phyloP scores from a whole-genome alignment of 2,329 filamentous ascomycete genomes.

The Nemania sp. region DNA sequence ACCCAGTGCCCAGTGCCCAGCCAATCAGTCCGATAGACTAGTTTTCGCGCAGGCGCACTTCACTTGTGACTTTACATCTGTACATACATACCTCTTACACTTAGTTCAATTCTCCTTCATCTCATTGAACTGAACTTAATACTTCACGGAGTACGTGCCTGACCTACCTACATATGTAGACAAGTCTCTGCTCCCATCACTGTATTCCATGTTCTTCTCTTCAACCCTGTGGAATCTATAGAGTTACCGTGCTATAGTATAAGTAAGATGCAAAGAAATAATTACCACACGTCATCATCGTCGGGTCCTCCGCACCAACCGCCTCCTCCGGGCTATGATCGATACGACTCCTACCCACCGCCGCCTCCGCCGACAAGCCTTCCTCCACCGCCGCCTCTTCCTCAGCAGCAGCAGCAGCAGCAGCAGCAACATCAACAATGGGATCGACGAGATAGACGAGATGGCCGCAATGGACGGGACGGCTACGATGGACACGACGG shows the following conservation, averaged over 20 bases:
- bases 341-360: slow-evolving; percentile 38
- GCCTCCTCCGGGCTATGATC: slow-evolving; percentile 31
- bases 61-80: background rate
- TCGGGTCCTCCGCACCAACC: slow-evolving; percentile 31
- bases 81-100: background rate
- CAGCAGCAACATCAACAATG: too few species aligned
- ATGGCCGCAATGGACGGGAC: slow-evolving; percentile 29
- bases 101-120: background rate
- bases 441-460: slow-evolving; percentile 37
- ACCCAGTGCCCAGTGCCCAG: background rate
- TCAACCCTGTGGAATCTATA: background rate
- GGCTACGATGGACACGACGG: slow-evolving; percentile 10
- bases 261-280: slow-evolving; percentile 32
- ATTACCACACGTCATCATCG: slow-evolving; percentile 23
- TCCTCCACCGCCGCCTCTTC: slow-evolving; percentile 16
- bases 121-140: too few species aligned
- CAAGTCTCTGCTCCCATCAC: background rate
- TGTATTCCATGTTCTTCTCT: background rate
- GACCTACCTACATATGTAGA: background rate
- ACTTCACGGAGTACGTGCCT: background rate
- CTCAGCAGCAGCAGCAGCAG: too few species aligned
- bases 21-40: background rate
- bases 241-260: slow-evolving; percentile 5
- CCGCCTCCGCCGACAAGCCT: slow-evolving; percentile 31
- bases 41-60: background rate